Conservation (phyloP, 768 basidiomycete species). For the Porpolomopsis calyptriformis region DNA sequence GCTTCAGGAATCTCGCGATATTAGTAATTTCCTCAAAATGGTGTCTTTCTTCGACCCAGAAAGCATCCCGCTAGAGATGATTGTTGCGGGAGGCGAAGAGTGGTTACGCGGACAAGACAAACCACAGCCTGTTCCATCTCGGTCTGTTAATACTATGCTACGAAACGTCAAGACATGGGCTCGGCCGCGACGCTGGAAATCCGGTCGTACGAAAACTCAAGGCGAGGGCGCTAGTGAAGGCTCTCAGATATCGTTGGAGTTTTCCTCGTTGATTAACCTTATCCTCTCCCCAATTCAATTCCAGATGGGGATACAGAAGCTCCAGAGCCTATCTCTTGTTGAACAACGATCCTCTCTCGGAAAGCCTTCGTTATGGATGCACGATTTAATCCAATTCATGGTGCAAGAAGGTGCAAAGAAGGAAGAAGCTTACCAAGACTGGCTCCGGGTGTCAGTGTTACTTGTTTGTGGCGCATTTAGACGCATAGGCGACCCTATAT, state of each 20-base stretch:
- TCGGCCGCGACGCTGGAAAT: background rate
- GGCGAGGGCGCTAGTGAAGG: no score
- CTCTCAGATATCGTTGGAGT: background rate
- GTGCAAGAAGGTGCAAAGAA: no score
- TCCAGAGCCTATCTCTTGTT: background rate
- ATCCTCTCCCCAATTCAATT: background rate
- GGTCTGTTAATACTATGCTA: background rate
- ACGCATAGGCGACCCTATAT: background rate
- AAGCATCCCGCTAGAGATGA: no score
- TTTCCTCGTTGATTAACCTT: background rate
- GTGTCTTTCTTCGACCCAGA: no score
- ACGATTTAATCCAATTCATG: no score
- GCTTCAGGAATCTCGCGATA: no score
- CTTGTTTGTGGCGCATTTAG: no score
- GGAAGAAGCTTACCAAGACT: no score
- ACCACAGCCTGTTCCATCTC: background rate
- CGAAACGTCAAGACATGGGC: background rate
- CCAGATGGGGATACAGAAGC: background rate
- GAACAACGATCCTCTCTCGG: no score
- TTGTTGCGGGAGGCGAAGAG: background rate
- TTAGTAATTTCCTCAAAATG: no score
- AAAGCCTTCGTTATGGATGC: no score
- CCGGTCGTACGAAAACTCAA: background rate
- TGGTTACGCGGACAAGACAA: background rate
- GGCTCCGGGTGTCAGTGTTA: no score